Evolutionary conservation across 2,329 filamentous ascomycete species (phyloP).

Genomic region (Hypoxylon sp.): DNA sequence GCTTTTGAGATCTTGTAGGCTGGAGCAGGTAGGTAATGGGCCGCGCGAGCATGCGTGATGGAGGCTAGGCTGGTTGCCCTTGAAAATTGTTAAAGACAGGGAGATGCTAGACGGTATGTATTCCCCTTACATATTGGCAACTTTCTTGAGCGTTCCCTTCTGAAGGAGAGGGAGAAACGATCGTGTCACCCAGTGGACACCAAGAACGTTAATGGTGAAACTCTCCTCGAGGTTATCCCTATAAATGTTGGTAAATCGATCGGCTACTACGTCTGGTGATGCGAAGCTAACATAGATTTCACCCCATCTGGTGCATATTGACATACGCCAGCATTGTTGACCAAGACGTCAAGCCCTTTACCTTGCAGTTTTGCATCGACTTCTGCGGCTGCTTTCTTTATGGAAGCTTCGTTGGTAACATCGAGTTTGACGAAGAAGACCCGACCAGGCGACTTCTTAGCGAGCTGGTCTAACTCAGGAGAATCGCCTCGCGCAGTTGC

Average conservation of each 20-base stretch:
- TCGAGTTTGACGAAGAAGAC: slow-evolving; percentile 58
- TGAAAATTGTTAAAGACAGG: slow-evolving; percentile 6
- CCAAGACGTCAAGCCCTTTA: slow-evolving; percentile 62
- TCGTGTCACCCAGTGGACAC: slow-evolving; percentile 58
- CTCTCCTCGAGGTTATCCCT: slow-evolving; percentile 50
- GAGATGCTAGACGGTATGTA: background rate
- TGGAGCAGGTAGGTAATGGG: slow-evolving; percentile 56
- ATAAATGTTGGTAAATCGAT: background rate
- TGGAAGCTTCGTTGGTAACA: slow-evolving; percentile 54
- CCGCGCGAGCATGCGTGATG: slow-evolving; percentile 38
- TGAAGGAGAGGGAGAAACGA: slow-evolving; percentile 59
- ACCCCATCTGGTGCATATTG: slow-evolving; percentile 34
- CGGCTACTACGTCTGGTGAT: background rate
- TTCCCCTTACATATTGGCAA: slow-evolving; percentile 59
- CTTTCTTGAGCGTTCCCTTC: slow-evolving; percentile 59
- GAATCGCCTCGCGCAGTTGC: slow-evolving; percentile 58
- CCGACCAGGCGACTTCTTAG: slow-evolving; percentile 54
- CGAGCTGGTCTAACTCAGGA: slow-evolving; percentile 55
- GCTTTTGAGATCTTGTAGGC: slow-evolving; percentile 60
- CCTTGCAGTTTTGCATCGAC: slow-evolving; percentile 56
- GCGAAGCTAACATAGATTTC: slow-evolving; percentile 24
- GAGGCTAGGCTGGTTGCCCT: slow-evolving; percentile 48
- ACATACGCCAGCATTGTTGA: slow-evolving; percentile 59
- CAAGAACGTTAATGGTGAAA: slow-evolving; percentile 52
- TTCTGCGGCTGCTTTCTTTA: slow-evolving; percentile 54